Conservation (phyloP, 768 basidiomycete species). For the Trametopsis cervina region DNA sequence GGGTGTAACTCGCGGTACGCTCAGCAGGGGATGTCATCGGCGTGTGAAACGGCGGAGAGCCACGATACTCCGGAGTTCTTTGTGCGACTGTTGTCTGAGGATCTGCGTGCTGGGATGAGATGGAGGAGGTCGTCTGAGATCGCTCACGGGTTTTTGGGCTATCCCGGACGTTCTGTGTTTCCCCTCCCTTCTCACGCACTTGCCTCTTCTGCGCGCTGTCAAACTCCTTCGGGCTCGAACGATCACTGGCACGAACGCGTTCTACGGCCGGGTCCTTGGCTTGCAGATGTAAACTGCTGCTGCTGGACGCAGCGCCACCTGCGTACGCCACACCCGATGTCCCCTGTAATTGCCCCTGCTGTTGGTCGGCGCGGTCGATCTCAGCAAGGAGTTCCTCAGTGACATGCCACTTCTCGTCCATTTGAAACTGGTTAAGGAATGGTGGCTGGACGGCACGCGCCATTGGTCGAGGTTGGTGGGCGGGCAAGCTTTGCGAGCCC, state of each 20-base stretch:
- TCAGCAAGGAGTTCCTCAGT: conserved; percentile 65
- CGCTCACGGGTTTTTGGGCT: conserved; percentile 29
- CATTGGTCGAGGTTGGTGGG: conserved; percentile 61
- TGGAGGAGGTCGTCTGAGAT: conserved; percentile 23
- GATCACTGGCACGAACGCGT: conserved; percentile 44
- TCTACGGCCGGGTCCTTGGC: conserved; percentile 43
- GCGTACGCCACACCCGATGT: conserved; percentile 40
- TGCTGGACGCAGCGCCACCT: conserved; percentile 35
- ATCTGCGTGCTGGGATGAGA: conserved; percentile 34
- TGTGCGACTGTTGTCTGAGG: conserved; percentile 10
- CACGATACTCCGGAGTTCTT: conserved; percentile 45
- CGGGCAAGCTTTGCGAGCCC: conserved; percentile 22
- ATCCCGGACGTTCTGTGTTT: conserved; percentile 27
- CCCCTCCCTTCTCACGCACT: conserved; percentile 17
- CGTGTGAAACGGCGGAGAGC: conserved; percentile 34
- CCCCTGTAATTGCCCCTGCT: conserved; percentile 36
- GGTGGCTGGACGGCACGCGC: conserved; percentile 47
- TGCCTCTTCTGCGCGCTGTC: conserved; percentile 27
- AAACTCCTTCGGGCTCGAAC: conserved; percentile 47
- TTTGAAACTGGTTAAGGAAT: conserved; percentile 49
- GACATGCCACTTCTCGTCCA: conserved; percentile 59
- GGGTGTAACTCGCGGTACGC: conserved; percentile 36
- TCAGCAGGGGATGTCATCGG: conserved; percentile 43
- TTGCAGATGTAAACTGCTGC: conserved; percentile 28
- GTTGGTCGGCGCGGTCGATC: conserved; percentile 64